Percentiles rank a stretch among this genome's conserved stretches.
phyloP scores from a whole-genome alignment of 768 basidiomycete species.

The Mycena sanguinolenta region DNA sequence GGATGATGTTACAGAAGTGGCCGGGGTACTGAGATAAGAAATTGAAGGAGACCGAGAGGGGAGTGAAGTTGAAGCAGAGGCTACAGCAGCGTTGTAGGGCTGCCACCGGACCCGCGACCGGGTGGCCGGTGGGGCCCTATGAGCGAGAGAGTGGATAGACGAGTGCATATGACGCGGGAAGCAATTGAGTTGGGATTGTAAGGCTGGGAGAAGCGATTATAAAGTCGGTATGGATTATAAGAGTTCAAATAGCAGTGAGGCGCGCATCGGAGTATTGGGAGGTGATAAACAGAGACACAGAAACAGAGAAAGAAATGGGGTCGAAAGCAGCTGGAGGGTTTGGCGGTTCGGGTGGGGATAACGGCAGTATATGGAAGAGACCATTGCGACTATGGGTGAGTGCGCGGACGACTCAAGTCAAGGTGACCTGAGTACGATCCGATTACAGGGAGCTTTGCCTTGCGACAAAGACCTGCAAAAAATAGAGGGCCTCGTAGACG shows the following conservation, averaged over 20 bases:
- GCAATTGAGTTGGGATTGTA: constrained; percentile 46
- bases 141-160: constrained; percentile 64
- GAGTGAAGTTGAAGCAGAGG: constrained; percentile 53
- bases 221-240: constrained; percentile 45
- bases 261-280: constrained; percentile 49
- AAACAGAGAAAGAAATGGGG: constrained; percentile 37
- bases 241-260: constrained; percentile 52
- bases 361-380: constrained; percentile 42
- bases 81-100: constrained; percentile 73
- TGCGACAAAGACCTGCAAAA: constrained; percentile 37
- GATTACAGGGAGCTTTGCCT: constrained; percentile 38
- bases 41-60: constrained; percentile 56
- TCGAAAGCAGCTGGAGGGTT: constrained; percentile 42
- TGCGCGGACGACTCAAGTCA: constrained; percentile 37
- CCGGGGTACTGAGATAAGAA: constrained; percentile 70
- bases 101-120: constrained; percentile 85
- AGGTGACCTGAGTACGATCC: constrained; percentile 36
- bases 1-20: constrained; percentile 65
- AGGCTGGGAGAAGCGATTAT: constrained; percentile 40
- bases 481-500: constrained; percentile 4
- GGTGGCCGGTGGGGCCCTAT: constrained; percentile 77
- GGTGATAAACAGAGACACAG: constrained; percentile 37
- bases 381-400: constrained; percentile 28
- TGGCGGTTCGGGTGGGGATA: constrained; percentile 36
- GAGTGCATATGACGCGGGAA: constrained; percentile 33